Conservation (phyloP, 1,284 basidiomycete species). For the Kwoniella shivajii region DNA sequence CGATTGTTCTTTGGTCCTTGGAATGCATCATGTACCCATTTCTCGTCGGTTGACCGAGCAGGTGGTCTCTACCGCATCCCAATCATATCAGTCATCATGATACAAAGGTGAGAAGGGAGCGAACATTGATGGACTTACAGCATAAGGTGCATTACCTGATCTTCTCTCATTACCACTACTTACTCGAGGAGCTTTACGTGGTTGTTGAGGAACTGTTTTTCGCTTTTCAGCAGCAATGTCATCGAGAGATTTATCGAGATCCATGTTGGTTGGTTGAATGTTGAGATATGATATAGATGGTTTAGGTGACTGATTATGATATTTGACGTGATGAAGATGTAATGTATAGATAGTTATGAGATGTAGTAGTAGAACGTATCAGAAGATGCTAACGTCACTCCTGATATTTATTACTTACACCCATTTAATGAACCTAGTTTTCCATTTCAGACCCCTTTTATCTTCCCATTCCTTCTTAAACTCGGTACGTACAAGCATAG, state of each 20-base stretch:
- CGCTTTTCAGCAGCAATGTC: slow-evolving; percentile 44
- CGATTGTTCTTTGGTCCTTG: slow-evolving; percentile 22
- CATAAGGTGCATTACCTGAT: slow-evolving; percentile 37
- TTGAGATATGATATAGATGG: background rate
- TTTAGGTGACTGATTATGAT: slow-evolving; percentile 1
- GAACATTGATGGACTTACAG: slow-evolving; percentile 26
- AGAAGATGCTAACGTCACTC: too few relatives aligned
- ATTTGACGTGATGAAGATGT: slow-evolving; percentile 4
- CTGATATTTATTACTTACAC: too few relatives aligned
- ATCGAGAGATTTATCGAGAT: slow-evolving; percentile 52
- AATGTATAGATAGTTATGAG: too few relatives aligned
- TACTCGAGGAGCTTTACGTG: slow-evolving; percentile 13
- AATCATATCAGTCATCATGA: background rate
- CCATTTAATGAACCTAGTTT: too few relatives aligned
- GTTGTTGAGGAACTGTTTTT: slow-evolving; percentile 18
- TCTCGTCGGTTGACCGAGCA: slow-evolving; percentile 48
- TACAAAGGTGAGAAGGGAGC: background rate
- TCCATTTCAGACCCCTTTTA: too few relatives aligned
- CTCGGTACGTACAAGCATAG: too few relatives aligned
- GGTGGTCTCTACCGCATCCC: slow-evolving; percentile 45
- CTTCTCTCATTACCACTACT: slow-evolving; percentile 13
- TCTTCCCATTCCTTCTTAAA: too few relatives aligned
- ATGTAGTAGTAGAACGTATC: too few relatives aligned
- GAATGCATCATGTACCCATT: slow-evolving; percentile 55
- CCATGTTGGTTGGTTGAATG: slow-evolving; percentile 30